Base-by-base conservation (phyloP, 2,329 filamentous ascomycete genomes). In the Exophiala calicioides region DNA sequence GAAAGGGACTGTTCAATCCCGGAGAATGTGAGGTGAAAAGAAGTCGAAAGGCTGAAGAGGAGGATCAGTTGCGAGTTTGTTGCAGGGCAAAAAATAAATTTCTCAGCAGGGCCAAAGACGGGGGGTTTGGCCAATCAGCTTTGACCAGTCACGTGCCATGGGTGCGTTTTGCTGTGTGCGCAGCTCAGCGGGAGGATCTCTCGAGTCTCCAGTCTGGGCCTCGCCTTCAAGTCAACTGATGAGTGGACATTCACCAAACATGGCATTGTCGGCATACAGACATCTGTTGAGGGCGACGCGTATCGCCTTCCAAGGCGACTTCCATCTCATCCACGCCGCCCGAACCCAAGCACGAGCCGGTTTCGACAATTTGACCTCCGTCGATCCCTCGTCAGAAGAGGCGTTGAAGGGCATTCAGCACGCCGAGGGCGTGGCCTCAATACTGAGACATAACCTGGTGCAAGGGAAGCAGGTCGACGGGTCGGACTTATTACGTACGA, bases 401-500 rank as follows among this genome's bases (percentile, higher is more conserved):
- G 74, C 80, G 1, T 69, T 74, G 10, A 77, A 81, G 46, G 82
- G 83, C 7, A 81, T 98, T 51, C 72, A 83, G 56, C 84, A 95
- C 61, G 93, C 90, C 6, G 75, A 90, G 52, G 88, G 93, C 30
- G 83, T 97, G 3, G 88, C 91, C 2, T 77, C 78, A 54, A 84
- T 97, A 46, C 65, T 98, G 52, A 75, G 81, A 57, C 76, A 88
- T 64, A 97, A 97, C 61, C 75, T 98, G 3, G 90, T 98, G 3
- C 93, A 98, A 66, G 93, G 91, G 5, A 72, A 78, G 57, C 70
- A 72, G 48, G 62, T 68, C 46, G 73, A 74, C 46, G 65, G 72
- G 1, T 68, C 49, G 23, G 41, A 52, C 47, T 35, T 49, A 49
- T 43, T 47, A 40, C 44, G 31, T 44, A 44, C 32, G 47, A 23